A percentile compares a stretch with the other conserved stretches of the same genome.
Conservation (phyloP, 176 grass and related monocot species). For the Ensete glaucum region DNA sequence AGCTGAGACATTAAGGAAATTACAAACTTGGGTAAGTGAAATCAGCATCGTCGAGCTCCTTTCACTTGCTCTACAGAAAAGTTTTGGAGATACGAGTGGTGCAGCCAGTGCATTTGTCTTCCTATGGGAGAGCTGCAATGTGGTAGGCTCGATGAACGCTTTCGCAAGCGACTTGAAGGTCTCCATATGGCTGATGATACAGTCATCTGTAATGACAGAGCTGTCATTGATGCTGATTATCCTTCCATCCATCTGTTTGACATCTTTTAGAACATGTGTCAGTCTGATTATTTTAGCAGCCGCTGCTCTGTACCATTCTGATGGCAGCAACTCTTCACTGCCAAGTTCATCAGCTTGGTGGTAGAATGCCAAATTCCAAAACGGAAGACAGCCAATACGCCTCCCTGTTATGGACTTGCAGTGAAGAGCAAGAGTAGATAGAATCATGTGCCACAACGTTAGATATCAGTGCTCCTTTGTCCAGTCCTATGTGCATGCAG, state of each 20-base stretch:
- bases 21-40: constrained; percentile 51
- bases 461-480: neutral
- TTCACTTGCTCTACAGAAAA: constrained; percentile 14
- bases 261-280: constrained; percentile 31
- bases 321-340: constrained; percentile 10
- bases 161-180: constrained; percentile 48
- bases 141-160: constrained; percentile 23
- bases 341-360: constrained; percentile 23
- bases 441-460: neutral
- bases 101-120: neutral
- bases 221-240: constrained; percentile 19
- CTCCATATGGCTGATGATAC: constrained; percentile 25
- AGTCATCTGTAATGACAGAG: constrained; percentile 22
- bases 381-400: neutral
- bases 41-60: constrained; percentile 27
- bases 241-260: constrained; percentile 27
- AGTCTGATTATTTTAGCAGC: constrained; percentile 59
- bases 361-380: constrained; percentile 20
- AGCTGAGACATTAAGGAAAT: constrained; percentile 55
- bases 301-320: constrained; percentile 46
- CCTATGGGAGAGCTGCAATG: neutral
- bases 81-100: neutral
- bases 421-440: neutral
- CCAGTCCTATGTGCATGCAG: no score
- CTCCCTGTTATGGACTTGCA: neutral